Percentiles rank a stretch among this genome's conserved stretches.
Evolutionary conservation across 805 yeast genomes (phyloP).

Genomic region (Candida silvicultrix): DNA sequence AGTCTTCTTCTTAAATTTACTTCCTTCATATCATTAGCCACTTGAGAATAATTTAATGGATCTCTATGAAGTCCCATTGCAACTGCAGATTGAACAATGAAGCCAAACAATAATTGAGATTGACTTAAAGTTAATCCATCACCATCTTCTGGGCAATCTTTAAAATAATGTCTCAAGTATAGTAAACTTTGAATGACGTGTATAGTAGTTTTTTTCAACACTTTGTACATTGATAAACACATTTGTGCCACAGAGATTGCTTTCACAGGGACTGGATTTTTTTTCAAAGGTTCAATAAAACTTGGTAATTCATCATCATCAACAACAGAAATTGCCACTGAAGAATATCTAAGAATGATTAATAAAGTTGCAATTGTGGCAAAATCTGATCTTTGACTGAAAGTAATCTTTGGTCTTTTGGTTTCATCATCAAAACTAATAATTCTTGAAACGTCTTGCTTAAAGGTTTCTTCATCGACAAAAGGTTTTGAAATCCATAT

Average conservation of each 20-base stretch:
- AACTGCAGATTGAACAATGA: constrained; percentile 36
- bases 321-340: constrained; percentile 26
- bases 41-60: constrained; percentile 25
- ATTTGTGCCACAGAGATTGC: constrained; percentile 31
- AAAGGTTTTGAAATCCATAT: constrained; percentile 41
- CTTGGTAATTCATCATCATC: constrained; percentile 11
- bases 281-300: constrained; percentile 16
- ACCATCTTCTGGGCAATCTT: constrained; percentile 40
- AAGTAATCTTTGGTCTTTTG: constrained; percentile 23
- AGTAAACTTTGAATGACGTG: constrained; percentile 36
- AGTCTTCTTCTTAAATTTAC: constrained; percentile 13
- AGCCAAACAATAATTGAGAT: constrained; percentile 29
- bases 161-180: constrained; percentile 31
- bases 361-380: constrained; percentile 33
- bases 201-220: constrained; percentile 29
- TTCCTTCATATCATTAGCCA: constrained; percentile 2
- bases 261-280: constrained; percentile 31
- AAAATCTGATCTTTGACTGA: constrained; percentile 32
- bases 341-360: constrained; percentile 33
- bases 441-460: constrained; percentile 20
- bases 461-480: constrained; percentile 33
- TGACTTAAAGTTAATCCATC: constrained; percentile 35
- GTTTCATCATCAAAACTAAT: constrained; percentile 29
- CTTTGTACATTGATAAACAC: constrained; percentile 35
- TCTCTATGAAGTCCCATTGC: constrained; percentile 42